Evolutionary conservation across 2,329 filamentous ascomycete genomes (phyloP).

Genomic region (Claviceps fusiformis): DNA sequence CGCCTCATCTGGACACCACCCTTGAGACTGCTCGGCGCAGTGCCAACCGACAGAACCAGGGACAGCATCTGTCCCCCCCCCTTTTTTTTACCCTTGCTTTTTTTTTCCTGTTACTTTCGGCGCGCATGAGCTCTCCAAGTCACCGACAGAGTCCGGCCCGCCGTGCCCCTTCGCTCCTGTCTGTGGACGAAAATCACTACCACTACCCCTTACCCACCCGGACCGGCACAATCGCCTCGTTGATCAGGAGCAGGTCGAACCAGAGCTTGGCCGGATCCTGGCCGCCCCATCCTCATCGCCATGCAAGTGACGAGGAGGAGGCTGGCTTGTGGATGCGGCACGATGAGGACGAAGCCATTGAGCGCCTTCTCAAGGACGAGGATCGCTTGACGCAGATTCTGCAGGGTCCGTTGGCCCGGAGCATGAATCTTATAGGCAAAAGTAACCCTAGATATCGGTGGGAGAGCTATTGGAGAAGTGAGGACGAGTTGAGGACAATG

Average conservation of each 20-base stretch:
- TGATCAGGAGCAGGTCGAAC: constrained; percentile 26
- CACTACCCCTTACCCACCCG: constrained; percentile 22
- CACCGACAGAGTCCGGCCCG: constrained; percentile 14
- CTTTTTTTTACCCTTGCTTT: neutral
- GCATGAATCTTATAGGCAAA: constrained; percentile 77
- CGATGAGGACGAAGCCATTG: constrained; percentile 29
- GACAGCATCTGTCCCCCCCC: neutral
- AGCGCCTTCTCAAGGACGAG: constrained; percentile 37
- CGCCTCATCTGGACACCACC: neutral
- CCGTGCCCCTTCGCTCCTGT: constrained; percentile 19
- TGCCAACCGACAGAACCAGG: neutral
- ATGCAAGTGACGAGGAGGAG: constrained; percentile 21
- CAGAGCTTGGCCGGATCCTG: constrained; percentile 17
- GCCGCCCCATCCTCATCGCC: constrained; percentile 9
- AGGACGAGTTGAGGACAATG: constrained; percentile 59
- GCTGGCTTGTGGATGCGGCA: constrained; percentile 11
- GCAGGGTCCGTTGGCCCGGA: constrained; percentile 60
- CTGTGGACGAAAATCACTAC: constrained; percentile 18
- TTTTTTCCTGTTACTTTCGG: neutral
- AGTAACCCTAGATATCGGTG: constrained; percentile 77
- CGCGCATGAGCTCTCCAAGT: constrained; percentile 17
- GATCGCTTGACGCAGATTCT: constrained; percentile 46
- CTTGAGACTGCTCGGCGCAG: neutral
- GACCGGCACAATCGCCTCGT: constrained; percentile 23
- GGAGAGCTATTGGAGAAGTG: constrained; percentile 74